Percentiles rank a stretch among this genome's conserved stretches.
These are phyloP conservation scores for Fusarium nygamai DNA, from an alignment of 2,329 filamentous ascomycete genomes.

Conservation along the genomic window DNA sequence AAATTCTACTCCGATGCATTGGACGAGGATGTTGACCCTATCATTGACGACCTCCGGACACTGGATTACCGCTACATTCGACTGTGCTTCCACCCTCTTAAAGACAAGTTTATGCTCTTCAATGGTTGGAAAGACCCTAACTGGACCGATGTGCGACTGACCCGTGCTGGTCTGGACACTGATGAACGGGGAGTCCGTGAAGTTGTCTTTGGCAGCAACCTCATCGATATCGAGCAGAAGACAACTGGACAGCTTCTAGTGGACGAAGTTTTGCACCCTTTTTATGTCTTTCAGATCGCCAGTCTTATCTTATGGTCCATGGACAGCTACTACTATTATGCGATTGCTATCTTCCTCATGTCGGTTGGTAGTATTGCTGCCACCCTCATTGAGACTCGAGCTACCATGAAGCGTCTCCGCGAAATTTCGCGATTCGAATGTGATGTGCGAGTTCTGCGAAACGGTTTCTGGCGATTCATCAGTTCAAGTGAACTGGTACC, in stretches of 20 bases:
- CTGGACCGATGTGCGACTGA: conserved; percentile 81
- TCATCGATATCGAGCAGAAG: conserved; percentile 95
- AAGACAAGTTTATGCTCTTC: conserved; percentile 87
- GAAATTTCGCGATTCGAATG: conserved; percentile 97
- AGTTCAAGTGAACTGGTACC: conserved; percentile 90
- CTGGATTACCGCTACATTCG: conserved; percentile 95
- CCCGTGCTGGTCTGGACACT: conserved; percentile 83
- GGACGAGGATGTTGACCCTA: conserved; percentile 75
- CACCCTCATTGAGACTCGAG: conserved; percentile 88
- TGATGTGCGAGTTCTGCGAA: conserved; percentile 90
- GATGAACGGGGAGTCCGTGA: conserved; percentile 88
- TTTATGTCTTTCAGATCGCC: conserved; percentile 97
- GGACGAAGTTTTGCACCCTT: conserved; percentile 96
- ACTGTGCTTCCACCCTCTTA: conserved; percentile 88
- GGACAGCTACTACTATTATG: conserved; percentile 98
- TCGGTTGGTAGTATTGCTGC: conserved; percentile 91
- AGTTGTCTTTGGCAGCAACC: conserved; percentile 86
- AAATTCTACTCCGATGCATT: conserved; percentile 66
- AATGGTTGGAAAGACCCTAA: conserved; percentile 94
- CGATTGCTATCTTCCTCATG: conserved; percentile 92
- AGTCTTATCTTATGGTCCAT: conserved; percentile 94
- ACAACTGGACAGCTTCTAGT: conserved; percentile 82
- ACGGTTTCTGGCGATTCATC: conserved; percentile 94
- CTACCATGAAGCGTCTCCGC: conserved; percentile 88
- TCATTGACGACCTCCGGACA: conserved; percentile 77